Conservation (phyloP, 768 basidiomycete genomes). For the Boletellus ananas region DNA sequence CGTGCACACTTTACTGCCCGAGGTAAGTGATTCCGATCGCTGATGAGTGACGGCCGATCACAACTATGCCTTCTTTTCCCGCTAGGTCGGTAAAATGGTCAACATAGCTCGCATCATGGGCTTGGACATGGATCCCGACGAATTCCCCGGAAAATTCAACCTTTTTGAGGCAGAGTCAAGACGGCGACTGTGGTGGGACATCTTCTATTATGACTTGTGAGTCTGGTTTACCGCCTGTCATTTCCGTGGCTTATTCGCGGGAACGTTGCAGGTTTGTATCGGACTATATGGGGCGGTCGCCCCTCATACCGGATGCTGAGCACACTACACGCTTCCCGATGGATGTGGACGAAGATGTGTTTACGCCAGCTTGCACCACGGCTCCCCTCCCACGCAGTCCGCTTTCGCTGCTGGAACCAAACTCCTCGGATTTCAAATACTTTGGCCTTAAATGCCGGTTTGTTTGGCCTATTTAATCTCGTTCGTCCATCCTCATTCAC, state of each 20-base stretch:
- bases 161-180: slow-evolving; percentile 51
- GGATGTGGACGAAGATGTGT: slow-evolving; percentile 54
- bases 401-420: slow-evolving; percentile 23
- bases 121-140: slow-evolving; percentile 56
- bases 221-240: slow-evolving; percentile 26
- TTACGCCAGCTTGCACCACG: slow-evolving; percentile 43
- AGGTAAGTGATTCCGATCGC: slow-evolving; percentile 28
- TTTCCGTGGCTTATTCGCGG: slow-evolving; percentile 11
- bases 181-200: slow-evolving; percentile 73
- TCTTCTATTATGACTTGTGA: slow-evolving; percentile 74
- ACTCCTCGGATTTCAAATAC: slow-evolving; percentile 40
- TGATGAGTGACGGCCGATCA: slow-evolving; percentile 23
- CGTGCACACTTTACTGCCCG: slow-evolving; percentile 30
- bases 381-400: slow-evolving; percentile 38
- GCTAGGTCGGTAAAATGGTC: slow-evolving; percentile 65
- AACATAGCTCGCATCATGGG: slow-evolving; percentile 63
- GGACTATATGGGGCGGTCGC: slow-evolving; percentile 61
- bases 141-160: slow-evolving; percentile 43
- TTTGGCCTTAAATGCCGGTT: slow-evolving; percentile 62
- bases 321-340: slow-evolving; percentile 54
- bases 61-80: neutral
- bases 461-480: slow-evolving; percentile 10
- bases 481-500: slow-evolving; percentile 1
- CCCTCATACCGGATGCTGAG: slow-evolving; percentile 53
- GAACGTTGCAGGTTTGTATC: slow-evolving; percentile 54